Conservation (phyloP, 169 alveolate genomes). For the Perkinsus marinus region DNA sequence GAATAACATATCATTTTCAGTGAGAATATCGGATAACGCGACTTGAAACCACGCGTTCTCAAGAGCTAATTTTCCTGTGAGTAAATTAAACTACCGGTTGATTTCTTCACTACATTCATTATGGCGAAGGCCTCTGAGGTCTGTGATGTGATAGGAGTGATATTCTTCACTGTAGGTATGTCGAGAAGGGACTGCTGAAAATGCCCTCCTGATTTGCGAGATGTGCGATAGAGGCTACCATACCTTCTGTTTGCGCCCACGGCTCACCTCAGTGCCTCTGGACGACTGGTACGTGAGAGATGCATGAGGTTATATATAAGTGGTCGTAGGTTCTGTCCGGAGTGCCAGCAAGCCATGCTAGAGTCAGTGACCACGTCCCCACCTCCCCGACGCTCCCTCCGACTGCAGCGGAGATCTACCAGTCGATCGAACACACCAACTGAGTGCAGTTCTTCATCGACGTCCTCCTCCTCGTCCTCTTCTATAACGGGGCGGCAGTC, state of each 20-base stretch:
- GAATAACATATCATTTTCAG: neutral
- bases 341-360: neutral
- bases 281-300: neutral
- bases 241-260: neutral
- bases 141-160: too few species aligned
- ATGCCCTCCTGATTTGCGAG: neutral
- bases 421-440: neutral
- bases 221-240: neutral
- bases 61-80: too few species aligned
- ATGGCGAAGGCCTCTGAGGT: too few species aligned
- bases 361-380: neutral
- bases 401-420: neutral
- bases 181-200: neutral
- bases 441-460: neutral
- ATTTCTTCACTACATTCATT: too few species aligned
- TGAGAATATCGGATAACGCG: too few species aligned
- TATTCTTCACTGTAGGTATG: neutral
- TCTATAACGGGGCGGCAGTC: neutral
- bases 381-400: neutral
- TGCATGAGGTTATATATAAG: neutral
- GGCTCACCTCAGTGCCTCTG: neutral
- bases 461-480: neutral
- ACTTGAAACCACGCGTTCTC: too few species aligned
- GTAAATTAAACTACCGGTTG: too few species aligned
- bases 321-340: neutral